Conservation (phyloP, 495 filamentous ascomycete genomes). For the Copromyces sp. region DNA sequence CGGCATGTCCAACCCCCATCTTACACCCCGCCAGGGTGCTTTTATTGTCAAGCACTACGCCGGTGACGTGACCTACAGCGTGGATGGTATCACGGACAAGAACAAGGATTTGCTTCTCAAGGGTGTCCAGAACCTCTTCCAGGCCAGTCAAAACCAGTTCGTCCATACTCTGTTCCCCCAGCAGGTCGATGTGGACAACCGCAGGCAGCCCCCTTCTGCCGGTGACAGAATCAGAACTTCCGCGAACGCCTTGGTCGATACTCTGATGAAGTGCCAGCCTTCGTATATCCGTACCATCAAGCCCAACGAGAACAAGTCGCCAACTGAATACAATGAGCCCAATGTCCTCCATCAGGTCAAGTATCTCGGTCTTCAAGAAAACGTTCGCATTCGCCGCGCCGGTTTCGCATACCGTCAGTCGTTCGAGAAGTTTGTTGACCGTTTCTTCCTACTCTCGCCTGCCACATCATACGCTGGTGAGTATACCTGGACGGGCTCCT, state of each 20-base stretch:
- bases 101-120: constrained; percentile 98
- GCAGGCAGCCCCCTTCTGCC: constrained; percentile 84
- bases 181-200: constrained; percentile 91
- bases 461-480: constrained; percentile 94
- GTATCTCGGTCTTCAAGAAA: constrained; percentile 96
- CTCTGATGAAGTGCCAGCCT: constrained; percentile 92
- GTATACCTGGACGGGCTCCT: constrained; percentile 88
- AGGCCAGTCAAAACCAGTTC: constrained; percentile 72
- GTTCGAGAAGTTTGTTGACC: constrained; percentile 96
- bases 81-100: constrained; percentile 98
- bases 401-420: constrained; percentile 97
- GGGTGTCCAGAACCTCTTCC: constrained; percentile 82
- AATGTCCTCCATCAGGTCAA: constrained; percentile 99
- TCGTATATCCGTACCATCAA: constrained; percentile 99
- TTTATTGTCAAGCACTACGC: constrained; percentile 99
- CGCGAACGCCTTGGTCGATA: constrained; percentile 89
- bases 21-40: constrained; percentile 84
- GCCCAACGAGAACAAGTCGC: constrained; percentile 96
- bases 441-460: constrained; percentile 91
- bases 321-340: constrained; percentile 76
- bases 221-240: constrained; percentile 96
- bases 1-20: constrained; percentile 80
- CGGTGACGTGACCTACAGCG: constrained; percentile 90
- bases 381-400: constrained; percentile 92
- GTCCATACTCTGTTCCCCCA: constrained; percentile 83